Conservation (phyloP, 202 grass and related monocot species). For the Digitaria exilis region DNA sequence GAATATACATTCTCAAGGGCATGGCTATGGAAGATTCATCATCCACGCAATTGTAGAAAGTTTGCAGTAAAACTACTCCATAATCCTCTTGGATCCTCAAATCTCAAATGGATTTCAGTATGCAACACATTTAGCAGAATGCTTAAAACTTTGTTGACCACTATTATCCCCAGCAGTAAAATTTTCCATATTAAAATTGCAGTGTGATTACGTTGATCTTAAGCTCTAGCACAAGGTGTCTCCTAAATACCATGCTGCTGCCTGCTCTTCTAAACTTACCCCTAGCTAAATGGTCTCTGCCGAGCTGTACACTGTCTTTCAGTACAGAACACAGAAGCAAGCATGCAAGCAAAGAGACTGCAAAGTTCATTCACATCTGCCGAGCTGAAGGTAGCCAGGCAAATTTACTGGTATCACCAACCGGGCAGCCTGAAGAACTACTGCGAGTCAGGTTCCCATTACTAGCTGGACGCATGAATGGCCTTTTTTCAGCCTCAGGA, state of each 20-base stretch:
- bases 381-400: background rate
- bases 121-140: background rate
- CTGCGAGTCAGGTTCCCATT: slow-evolving; percentile 43
- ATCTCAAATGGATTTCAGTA: background rate
- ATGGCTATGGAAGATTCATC: background rate
- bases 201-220: background rate
- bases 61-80: background rate
- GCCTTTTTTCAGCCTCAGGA: slow-evolving; percentile 19
- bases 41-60: background rate
- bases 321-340: background rate
- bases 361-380: slow-evolving; percentile 6
- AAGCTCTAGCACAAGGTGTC: background rate
- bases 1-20: background rate
- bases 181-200: background rate
- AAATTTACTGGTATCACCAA: slow-evolving; percentile 56
- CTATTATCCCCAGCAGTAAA: background rate
- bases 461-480: background rate
- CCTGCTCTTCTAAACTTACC: background rate
- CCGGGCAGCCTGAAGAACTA: slow-evolving; percentile 36
- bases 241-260: background rate
- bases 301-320: background rate
- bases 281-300: background rate
- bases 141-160: background rate
- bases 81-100: background rate
- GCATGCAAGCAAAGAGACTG: slow-evolving; percentile 24